Conservation (phyloP, 2,329 filamentous ascomycete species). For the Elsinoe arachidis region DNA sequence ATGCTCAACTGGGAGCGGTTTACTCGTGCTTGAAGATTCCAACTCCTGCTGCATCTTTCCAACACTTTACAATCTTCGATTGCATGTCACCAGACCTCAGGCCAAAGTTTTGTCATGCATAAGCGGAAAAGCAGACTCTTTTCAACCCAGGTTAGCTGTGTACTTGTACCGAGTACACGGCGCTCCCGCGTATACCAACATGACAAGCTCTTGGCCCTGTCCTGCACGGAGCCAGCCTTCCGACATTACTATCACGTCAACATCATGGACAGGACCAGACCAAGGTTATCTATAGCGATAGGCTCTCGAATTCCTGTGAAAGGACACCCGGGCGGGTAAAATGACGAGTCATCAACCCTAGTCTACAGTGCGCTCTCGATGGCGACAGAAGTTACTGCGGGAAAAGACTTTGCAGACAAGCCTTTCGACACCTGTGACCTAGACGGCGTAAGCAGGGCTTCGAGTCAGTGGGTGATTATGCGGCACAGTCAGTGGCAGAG, state of each 20-base stretch:
- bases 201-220: background rate
- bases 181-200: background rate
- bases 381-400: background rate
- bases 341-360: background rate
- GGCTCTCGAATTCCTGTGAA: background rate
- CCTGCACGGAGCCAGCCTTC: background rate
- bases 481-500: background rate
- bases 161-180: background rate
- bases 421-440: constrained; percentile 1
- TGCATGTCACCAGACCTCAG: too few relatives aligned
- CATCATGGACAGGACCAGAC: background rate
- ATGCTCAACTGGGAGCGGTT: too few relatives aligned
- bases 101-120: too few relatives aligned
- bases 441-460: background rate
- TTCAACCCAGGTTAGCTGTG: background rate
- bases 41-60: too few relatives aligned
- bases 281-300: background rate
- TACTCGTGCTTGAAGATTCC: too few relatives aligned
- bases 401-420: constrained; percentile 5
- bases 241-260: background rate
- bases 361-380: background rate
- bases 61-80: too few relatives aligned
- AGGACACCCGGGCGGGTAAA: background rate
- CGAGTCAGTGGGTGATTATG: constrained; percentile 1
- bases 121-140: background rate